These are phyloP conservation scores for Thermomyces lanuginosus DNA, from an alignment of 2,329 filamentous ascomycete species.

Conservation along the genomic window DNA sequence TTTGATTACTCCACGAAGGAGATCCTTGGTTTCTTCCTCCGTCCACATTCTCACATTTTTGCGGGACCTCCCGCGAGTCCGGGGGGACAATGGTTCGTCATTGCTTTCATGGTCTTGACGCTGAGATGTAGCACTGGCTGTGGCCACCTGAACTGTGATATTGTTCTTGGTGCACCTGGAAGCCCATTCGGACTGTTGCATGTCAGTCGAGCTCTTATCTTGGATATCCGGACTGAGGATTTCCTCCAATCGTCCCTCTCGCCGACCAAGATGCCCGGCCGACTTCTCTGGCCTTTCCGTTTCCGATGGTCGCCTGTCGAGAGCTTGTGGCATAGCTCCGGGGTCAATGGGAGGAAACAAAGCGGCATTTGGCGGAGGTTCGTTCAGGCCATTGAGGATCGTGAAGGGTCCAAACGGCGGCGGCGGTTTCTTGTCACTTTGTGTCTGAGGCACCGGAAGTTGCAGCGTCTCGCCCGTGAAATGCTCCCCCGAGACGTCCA, in stretches of 20 bases:
- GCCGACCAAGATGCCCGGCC: conserved; percentile 15
- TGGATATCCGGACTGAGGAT: conserved; percentile 14
- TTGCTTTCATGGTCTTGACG: too few relatives aligned
- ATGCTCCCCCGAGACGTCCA: conserved; percentile 25
- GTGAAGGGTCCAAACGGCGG: conserved; percentile 30
- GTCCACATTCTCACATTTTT: conserved; percentile 41
- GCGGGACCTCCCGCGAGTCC: conserved; percentile 24
- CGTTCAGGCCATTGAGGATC: conserved; percentile 44
- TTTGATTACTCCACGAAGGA: conserved; percentile 42
- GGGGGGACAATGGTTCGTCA: conserved; percentile 16
- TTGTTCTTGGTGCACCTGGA: too few relatives aligned
- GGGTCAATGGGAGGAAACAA: conserved; percentile 45
- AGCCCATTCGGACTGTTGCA: too few relatives aligned
- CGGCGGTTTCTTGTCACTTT: conserved; percentile 28
- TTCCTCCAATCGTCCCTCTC: conserved; percentile 21
- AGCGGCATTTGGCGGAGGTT: conserved; percentile 45
- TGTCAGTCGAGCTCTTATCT: conserved; percentile 7
- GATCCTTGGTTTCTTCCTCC: conserved; percentile 42
- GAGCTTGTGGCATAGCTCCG: conserved; percentile 24
- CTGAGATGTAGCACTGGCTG: too few relatives aligned
- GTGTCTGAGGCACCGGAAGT: conserved; percentile 31
- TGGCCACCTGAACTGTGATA: too few relatives aligned
- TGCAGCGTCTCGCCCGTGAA: conserved; percentile 29
- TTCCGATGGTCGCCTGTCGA: conserved; percentile 18
- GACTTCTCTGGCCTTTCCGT: conserved; percentile 2